A percentile compares a stretch with the other conserved stretches of the same genome.
These are phyloP conservation scores for Aspergillus sp. DNA, from an alignment of 2,329 filamentous ascomycete genomes.

Conservation along the genomic window DNA sequence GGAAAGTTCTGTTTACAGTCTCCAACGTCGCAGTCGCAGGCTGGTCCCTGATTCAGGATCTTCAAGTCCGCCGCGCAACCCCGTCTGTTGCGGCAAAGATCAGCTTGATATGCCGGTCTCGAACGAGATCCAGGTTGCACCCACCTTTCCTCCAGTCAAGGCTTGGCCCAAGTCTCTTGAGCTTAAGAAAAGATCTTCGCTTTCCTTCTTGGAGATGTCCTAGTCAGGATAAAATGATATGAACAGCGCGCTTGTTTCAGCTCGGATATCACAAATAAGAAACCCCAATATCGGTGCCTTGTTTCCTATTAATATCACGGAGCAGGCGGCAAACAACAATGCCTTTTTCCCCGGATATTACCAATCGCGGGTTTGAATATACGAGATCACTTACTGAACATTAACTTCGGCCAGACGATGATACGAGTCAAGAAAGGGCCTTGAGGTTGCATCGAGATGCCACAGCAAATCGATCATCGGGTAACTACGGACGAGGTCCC, in stretches of 20 bases:
- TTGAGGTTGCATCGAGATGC: neutral
- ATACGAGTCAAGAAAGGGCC: neutral
- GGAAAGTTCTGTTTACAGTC: neutral
- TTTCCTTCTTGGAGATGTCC: neutral
- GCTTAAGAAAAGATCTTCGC: neutral
- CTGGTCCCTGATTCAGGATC: neutral
- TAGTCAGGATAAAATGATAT: neutral
- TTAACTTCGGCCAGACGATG: neutral
- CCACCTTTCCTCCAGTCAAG: neutral
- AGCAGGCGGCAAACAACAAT: neutral
- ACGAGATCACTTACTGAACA: neutral
- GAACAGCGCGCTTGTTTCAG: neutral
- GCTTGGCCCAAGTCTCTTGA: slow-evolving; percentile 9
- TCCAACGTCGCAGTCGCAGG: neutral
- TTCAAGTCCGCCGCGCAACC: neutral
- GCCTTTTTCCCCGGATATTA: neutral
- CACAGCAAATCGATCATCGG: too few relatives aligned
- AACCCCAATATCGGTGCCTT: neutral
- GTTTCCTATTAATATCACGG: neutral
- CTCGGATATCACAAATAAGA: neutral
- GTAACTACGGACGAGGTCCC: too few relatives aligned
- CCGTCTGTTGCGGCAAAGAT: slow-evolving; percentile 1
- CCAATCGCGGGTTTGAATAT: neutral
- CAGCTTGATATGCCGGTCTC: neutral
- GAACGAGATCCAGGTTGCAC: slow-evolving; percentile 1